A percentile compares a stretch with the other conserved stretches of the same genome.
phyloP scores from a whole-genome alignment of 768 basidiomycete species.

The Hemileccinum rubropunctum region DNA sequence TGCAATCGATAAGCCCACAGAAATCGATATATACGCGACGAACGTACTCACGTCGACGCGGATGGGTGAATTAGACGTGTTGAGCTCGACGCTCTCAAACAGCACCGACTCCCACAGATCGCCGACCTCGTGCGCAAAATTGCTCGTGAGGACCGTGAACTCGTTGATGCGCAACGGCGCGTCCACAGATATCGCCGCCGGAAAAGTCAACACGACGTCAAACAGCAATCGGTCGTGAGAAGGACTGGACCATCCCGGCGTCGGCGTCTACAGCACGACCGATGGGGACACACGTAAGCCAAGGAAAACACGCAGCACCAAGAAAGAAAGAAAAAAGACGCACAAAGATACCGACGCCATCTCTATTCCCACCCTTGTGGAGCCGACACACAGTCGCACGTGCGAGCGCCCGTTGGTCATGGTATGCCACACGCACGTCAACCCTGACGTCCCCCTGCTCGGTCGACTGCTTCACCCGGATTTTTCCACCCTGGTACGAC shows the following conservation, averaged over 20 bases:
- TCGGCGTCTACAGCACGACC: conserved; percentile 20
- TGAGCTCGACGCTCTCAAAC: conserved; percentile 27
- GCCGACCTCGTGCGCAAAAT: conserved; percentile 29
- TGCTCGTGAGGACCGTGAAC: conserved; percentile 28
- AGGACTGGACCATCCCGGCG: not conserved
- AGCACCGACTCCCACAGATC: conserved; percentile 27
- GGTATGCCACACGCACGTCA: conserved; percentile 31
- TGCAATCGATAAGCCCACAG: conserved; percentile 9
- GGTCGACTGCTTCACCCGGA: conserved; percentile 17
- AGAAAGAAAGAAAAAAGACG: conserved; percentile 3
- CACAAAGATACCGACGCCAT: conserved; percentile 40
- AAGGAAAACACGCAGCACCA: too few species aligned
- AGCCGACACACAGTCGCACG: conserved; percentile 34
- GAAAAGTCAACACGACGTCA: conserved; percentile 30
- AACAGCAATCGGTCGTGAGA: conserved; percentile 22
- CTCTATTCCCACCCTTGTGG: conserved; percentile 18
- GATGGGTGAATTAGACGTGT: conserved; percentile 27
- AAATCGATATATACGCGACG: not conserved
- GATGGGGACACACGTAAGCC: too few species aligned
- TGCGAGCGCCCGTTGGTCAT: conserved; percentile 18
- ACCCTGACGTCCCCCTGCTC: conserved; percentile 23
- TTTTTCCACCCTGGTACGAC: conserved; percentile 18
- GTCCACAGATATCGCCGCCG: conserved; percentile 9
- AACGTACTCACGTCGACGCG: conserved; percentile 24
- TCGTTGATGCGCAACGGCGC: conserved; percentile 23